phyloP scores from a whole-genome alignment of 2,329 filamentous ascomycete genomes.

The Graphiopsis chlorocephala region DNA sequence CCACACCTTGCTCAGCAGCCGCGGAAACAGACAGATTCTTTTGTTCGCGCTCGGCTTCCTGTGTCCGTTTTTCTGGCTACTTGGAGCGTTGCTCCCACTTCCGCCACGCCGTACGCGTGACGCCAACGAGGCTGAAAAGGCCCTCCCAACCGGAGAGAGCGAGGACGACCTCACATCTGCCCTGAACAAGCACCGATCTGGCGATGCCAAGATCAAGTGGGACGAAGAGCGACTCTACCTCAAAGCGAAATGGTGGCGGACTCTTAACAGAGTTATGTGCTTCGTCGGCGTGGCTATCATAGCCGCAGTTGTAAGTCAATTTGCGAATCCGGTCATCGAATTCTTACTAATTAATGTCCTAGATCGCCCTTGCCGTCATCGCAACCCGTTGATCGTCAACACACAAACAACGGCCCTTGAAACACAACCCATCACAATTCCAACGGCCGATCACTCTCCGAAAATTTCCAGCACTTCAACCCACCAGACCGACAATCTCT shows the following conservation, averaged over 20 bases:
- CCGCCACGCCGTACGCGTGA: constrained; percentile 26
- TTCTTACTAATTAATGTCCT: constrained; percentile 11
- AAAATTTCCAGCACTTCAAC: not conserved
- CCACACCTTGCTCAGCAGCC: constrained; percentile 31
- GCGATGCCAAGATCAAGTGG: constrained; percentile 31
- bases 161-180: constrained; percentile 28
- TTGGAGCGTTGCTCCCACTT: constrained; percentile 35
- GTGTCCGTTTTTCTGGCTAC: constrained; percentile 36
- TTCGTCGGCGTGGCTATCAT: constrained; percentile 36
- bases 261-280: constrained; percentile 39
- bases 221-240: constrained; percentile 31
- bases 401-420: not conserved
- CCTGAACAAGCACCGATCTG: constrained; percentile 31
- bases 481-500: not conserved
- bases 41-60: constrained; percentile 37
- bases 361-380: constrained; percentile 36
- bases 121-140: constrained; percentile 24
- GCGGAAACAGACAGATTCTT: constrained; percentile 36
- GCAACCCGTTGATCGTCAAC: constrained; percentile 26
- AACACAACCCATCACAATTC: not conserved
- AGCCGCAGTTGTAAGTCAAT: constrained; percentile 34
- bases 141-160: constrained; percentile 16
- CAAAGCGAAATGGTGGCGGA: constrained; percentile 39
- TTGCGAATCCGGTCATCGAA: not conserved
- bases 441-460: not conserved